Conservation (phyloP, 1,139 yeast genomes). For the Yamadazyma triangularis region DNA sequence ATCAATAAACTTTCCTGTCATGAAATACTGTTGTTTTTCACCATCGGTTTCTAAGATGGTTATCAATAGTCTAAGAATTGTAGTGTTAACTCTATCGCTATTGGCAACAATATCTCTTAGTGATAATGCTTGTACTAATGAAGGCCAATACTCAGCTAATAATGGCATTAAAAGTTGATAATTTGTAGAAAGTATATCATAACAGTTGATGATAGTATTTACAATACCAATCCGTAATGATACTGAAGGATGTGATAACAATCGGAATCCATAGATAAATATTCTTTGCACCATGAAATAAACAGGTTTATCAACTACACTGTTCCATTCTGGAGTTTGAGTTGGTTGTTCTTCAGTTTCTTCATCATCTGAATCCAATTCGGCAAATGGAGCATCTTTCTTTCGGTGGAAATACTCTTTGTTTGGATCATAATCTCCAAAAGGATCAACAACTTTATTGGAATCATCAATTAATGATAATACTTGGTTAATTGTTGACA, state of each 20-base stretch:
- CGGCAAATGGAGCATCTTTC: slow-evolving; percentile 32
- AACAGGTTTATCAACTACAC: slow-evolving; percentile 56
- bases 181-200: slow-evolving; percentile 65
- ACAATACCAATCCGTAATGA: slow-evolving; percentile 54
- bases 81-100: slow-evolving; percentile 5
- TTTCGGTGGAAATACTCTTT: slow-evolving; percentile 32
- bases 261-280: slow-evolving; percentile 62
- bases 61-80: slow-evolving; percentile 21
- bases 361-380: slow-evolving; percentile 38
- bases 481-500: slow-evolving; percentile 35
- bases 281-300: slow-evolving; percentile 60
- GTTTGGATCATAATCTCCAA: slow-evolving; percentile 23
- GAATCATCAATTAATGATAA: slow-evolving; percentile 36
- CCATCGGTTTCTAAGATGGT: slow-evolving; percentile 27
- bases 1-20: slow-evolving; percentile 32
- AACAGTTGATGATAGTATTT: slow-evolving; percentile 40
- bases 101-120: not conserved
- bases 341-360: slow-evolving; percentile 21
- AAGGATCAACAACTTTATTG: slow-evolving; percentile 30
- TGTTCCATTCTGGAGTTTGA: slow-evolving; percentile 46
- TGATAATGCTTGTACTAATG: slow-evolving; percentile 10
- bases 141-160: slow-evolving; percentile 69
- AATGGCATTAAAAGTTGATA: slow-evolving; percentile 59
- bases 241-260: slow-evolving; percentile 65
- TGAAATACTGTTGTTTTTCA: slow-evolving; percentile 22